Conservation (phyloP, 2,329 filamentous ascomycete genomes). For the Drechslerella coelobrocha region DNA sequence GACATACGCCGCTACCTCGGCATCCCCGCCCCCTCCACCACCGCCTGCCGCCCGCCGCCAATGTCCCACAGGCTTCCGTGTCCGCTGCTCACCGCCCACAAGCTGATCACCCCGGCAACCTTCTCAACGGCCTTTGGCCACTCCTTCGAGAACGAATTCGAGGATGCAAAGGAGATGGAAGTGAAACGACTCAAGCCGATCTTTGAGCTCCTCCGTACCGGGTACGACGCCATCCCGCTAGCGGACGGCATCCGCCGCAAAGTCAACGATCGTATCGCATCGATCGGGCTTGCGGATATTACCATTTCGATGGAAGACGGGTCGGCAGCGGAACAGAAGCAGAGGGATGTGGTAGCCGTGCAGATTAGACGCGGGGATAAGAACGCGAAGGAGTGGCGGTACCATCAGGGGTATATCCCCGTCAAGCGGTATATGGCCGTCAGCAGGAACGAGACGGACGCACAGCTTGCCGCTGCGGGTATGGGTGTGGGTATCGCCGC, state of each 20-base stretch:
- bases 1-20: constrained; percentile 39
- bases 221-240: constrained; percentile 34
- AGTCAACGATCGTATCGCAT: constrained; percentile 17
- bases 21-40: constrained; percentile 31
- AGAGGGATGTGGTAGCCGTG: constrained; percentile 35
- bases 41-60: constrained; percentile 25
- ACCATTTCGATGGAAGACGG: too few species aligned
- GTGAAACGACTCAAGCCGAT: constrained; percentile 35
- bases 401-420: constrained; percentile 39
- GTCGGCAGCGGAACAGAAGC: too few species aligned
- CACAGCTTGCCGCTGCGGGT: not conserved
- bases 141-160: constrained; percentile 41
- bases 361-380: constrained; percentile 38
- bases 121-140: constrained; percentile 37
- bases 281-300: constrained; percentile 15
- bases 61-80: constrained; percentile 40
- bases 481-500: constrained; percentile 3
- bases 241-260: constrained; percentile 7
- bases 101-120: constrained; percentile 34
- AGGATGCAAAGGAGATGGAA: constrained; percentile 22
- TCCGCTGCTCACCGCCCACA: constrained; percentile 30
- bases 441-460: constrained; percentile 24
- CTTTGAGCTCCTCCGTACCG: constrained; percentile 35
- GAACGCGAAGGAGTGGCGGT: constrained; percentile 32
- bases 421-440: constrained; percentile 31